Evolutionary conservation across 1,139 yeast species (phyloP).

Genomic region (Yamadazyma friedrichii): DNA sequence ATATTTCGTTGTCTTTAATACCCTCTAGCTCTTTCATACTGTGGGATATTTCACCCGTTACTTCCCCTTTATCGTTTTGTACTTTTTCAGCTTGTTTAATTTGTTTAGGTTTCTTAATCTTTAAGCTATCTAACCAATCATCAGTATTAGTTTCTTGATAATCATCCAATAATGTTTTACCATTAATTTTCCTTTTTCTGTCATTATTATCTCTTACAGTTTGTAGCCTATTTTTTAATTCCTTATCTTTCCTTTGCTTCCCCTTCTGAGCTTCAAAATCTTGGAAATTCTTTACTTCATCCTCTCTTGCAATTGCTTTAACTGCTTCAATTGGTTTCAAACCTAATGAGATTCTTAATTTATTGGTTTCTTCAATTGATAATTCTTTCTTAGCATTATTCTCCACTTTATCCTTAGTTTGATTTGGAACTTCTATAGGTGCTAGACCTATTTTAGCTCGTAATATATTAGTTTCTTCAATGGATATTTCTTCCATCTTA

Average conservation of each 20-base stretch:
- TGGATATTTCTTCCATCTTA: conserved; percentile 24
- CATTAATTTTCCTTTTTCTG: conserved; percentile 18
- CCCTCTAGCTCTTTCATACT: conserved; percentile 36
- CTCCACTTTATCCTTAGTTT: neutral
- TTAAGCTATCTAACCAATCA: conserved; percentile 36
- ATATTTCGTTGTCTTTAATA: conserved; percentile 47
- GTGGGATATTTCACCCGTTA: conserved; percentile 37
- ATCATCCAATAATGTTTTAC: conserved; percentile 23
- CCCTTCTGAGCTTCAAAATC: conserved; percentile 13
- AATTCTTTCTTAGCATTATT: conserved; percentile 19
- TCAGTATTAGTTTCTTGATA: conserved; percentile 30
- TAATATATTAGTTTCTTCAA: conserved; percentile 40
- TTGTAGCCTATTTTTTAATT: conserved; percentile 16
- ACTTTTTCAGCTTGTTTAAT: neutral
- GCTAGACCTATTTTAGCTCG: conserved; percentile 31
- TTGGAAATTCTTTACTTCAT: conserved; percentile 15
- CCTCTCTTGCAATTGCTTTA: conserved; percentile 3
- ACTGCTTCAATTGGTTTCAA: conserved; percentile 39
- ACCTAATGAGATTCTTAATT: conserved; percentile 47
- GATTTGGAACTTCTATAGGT: conserved; percentile 22
- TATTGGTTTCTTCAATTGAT: conserved; percentile 54
- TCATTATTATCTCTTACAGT: conserved; percentile 19
- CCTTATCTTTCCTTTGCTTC: conserved; percentile 12
- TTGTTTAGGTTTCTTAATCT: conserved; percentile 2
- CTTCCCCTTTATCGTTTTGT: neutral